Evolutionary conservation across 2,329 filamentous ascomycete genomes (phyloP), one percentile per base, ranked within the genome.

Genomic region (Neocucurbitaria cava): DNA sequence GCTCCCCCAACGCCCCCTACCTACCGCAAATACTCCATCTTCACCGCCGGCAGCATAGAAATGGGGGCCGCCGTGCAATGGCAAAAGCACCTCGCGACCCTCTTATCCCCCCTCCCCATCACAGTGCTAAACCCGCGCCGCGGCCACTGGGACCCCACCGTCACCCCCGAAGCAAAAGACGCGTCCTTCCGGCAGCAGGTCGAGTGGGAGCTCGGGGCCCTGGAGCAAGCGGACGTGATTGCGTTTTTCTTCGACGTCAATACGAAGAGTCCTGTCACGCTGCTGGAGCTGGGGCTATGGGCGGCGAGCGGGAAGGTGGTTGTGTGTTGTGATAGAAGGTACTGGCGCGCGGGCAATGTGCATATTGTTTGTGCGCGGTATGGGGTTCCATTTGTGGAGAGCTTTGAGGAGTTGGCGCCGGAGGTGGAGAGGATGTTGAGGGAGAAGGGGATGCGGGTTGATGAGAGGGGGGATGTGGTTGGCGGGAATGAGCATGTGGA

Each of bases 271-370:
- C 83, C 84, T 1, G 78, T 88, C 23, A 86, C 82, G 30, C 70
- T 89, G 64, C 71, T 89, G 40, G 87, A 89, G 72, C 70, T 89
- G 17, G 87, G 87, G 0, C 72, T 89, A 3, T 82, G 76, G 43
- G 80, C 81, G 2, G 40, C 61, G 15, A 61, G 73, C 1, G 73
- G 73, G 1, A 83, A 81, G 65, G 76, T 79, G 1, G 73, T 88
- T 10, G 85, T 87, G 0, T 81, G 82, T 38, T 85, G 82, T 42
- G 76, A 79, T 1, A 68, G 77, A 21, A 78, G 77, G 0, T 89
- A 84, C 62, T 79, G 72, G 72, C 86, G 86, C 68, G 78, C 78
- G n/a, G 86, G 85, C 0, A 87, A 89, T 58, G 83, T 89, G 28
- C 76, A 84, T 62, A 74, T 86, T 13, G 79, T 87, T 9, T 88